Evolutionary conservation across 257 asterid species (phyloP).

Genomic region (Solanum chaucha): DNA sequence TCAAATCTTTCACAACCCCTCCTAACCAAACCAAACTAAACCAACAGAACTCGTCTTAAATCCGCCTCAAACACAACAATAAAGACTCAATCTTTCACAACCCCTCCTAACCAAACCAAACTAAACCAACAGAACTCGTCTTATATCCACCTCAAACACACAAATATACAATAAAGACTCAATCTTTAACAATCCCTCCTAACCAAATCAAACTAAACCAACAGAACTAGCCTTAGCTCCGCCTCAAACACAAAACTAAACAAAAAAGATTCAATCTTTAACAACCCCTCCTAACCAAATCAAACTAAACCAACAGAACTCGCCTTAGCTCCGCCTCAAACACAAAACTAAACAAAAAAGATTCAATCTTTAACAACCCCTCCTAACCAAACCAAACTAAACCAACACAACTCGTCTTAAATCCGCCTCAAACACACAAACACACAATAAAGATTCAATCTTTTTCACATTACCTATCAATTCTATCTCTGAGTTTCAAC

Average conservation of each 20-base stretch:
- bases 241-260: not conserved
- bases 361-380: not conserved
- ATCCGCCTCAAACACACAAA: not conserved
- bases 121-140: not conserved
- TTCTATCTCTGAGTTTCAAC: conserved; percentile 14
- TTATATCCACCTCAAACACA: not conserved
- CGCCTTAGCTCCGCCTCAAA: not conserved
- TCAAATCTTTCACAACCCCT: too few relatives aligned
- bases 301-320: not conserved
- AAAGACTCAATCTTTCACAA: too few relatives aligned
- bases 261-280: too few relatives aligned
- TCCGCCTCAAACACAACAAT: not conserved
- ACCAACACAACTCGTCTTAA: not conserved
- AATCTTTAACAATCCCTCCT: not conserved
- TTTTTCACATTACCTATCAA: conserved; percentile 3
- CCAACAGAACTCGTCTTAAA: not conserved
- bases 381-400: not conserved
- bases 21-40: not conserved
- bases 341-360: not conserved
- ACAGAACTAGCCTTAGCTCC: not conserved
- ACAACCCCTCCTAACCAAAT: too few relatives aligned
- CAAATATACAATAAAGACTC: not conserved
- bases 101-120: not conserved
- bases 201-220: not conserved
- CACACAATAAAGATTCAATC: too few relatives aligned